Evolutionary conservation across 495 filamentous ascomycete species (phyloP), one percentile per base, ranked within the genome.

Genomic region (Echria macrotheca): DNA sequence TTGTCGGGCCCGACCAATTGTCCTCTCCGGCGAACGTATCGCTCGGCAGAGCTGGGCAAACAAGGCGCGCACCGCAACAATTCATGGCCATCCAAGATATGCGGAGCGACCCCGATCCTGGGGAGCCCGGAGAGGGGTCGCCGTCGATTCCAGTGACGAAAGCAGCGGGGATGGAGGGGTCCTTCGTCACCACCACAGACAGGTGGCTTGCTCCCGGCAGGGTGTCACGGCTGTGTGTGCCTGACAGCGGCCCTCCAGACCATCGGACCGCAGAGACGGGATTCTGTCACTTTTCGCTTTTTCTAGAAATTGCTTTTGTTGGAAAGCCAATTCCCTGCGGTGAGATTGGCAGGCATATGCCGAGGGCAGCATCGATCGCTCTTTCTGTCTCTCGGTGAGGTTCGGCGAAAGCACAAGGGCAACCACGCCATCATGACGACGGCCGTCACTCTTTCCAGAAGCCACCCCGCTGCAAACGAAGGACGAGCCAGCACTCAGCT

Each of bases 361-460:
- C n/a, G n/a, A n/a, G n/a, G n/a, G n/a, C n/a, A n/a, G n/a, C n/a
- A n/a, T n/a, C n/a, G n/a, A n/a, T n/a, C n/a, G n/a, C n/a, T n/a
- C n/a, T n/a, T n/a, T 21, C 37, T 5, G 5, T 24, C 9, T 14
- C 24, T 46, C 28, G 44, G 44, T 46, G 44, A 46, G 44, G 28
- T 46, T 29, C 28, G 44, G 17, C 19, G 19, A 46, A 46, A 24
- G 18, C n/a, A 10, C 26, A 5, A 7, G 11, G 3, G 9, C 5
- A n/a, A 22, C 28, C 15, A 36, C 19, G 44, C 28, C 28, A 35
- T 32, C 7, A 46, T 46, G 44, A 46, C 44, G 44, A 46, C n/a
- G 26, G 22, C 6, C 24, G 18, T 26, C 24, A 5, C 24, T 17
- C 10, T 23, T 23, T 24, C 39, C 25, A 14, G 24, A 17, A 31